Percentiles rank a stretch among this genome's conserved stretches.
These are phyloP conservation scores for Lactarius quietus DNA, from an alignment of 768 basidiomycete species.

Conservation along the genomic window DNA sequence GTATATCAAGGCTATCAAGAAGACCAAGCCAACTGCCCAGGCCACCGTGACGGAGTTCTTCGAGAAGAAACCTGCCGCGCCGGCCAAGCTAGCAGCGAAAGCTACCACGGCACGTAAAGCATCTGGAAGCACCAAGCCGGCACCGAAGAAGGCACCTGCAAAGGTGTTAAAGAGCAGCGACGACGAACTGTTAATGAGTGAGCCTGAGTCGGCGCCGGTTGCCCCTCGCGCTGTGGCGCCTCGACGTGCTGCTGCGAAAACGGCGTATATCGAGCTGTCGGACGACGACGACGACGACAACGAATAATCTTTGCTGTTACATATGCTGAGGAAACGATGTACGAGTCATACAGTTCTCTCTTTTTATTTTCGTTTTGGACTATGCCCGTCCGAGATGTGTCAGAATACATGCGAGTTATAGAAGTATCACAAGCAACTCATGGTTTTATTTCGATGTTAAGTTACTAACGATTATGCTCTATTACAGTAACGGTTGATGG, in stretches of 20 bases:
- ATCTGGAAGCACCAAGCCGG: conserved; percentile 51
- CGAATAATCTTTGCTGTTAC: neutral
- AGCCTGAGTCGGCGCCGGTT: conserved; percentile 37
- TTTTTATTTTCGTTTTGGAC: neutral
- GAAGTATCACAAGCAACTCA: too few relatives aligned
- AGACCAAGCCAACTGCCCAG: conserved; percentile 37
- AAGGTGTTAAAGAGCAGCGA: conserved; percentile 39
- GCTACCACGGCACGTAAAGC: conserved; percentile 41
- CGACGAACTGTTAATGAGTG: conserved; percentile 43
- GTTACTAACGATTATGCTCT: too few relatives aligned
- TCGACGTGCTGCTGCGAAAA: conserved; percentile 46
- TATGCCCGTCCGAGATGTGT: conserved; percentile 3
- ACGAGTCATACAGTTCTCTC: neutral
- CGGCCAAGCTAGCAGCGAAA: conserved; percentile 21
- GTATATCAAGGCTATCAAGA: conserved; percentile 51
- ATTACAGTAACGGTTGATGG: too few relatives aligned
- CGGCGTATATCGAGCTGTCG: conserved; percentile 41
- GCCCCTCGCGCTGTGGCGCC: conserved; percentile 42
- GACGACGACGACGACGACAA: conserved; percentile 44
- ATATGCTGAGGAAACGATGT: too few relatives aligned
- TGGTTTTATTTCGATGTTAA: too few relatives aligned
- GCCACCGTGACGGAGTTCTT: conserved; percentile 57
- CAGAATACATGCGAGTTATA: neutral
- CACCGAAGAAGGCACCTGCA: conserved; percentile 19
- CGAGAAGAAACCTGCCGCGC: conserved; percentile 35